phyloP scores from a whole-genome alignment of 306 rosid species.

The Styphnolobium japonicum region DNA sequence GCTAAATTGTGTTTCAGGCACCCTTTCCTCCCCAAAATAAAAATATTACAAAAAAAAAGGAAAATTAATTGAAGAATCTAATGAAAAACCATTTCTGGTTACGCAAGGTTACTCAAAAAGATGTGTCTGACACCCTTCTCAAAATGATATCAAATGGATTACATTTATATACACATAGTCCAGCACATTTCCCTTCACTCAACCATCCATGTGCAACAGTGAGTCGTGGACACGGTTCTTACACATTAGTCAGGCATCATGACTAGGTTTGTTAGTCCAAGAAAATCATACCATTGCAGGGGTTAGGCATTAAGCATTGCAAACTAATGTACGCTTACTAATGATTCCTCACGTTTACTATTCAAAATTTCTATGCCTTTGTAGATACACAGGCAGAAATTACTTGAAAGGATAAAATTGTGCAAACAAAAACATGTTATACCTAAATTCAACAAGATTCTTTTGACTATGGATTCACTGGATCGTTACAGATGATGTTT shows the following conservation, averaged over 20 bases:
- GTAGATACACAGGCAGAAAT: slow-evolving; percentile 32
- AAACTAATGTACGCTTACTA: slow-evolving; percentile 1
- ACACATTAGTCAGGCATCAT: background rate
- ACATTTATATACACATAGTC: background rate
- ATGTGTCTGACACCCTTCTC: background rate
- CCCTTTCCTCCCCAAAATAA: too few species aligned
- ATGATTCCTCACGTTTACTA: slow-evolving; percentile 27
- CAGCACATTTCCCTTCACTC: background rate
- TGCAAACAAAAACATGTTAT: slow-evolving; percentile 30
- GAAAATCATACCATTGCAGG: background rate
- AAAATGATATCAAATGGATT: background rate
- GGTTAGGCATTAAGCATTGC: background rate
- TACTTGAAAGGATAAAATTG: slow-evolving; percentile 16
- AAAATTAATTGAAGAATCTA: too few species aligned
- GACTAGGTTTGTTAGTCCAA: background rate
- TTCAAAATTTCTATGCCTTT: slow-evolving; percentile 35
- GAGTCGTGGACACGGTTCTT: background rate
- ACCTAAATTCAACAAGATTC: slow-evolving; percentile 45
- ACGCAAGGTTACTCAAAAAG: background rate
- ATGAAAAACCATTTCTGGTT: background rate
- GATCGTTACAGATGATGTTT: slow-evolving; percentile 28
- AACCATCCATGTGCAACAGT: background rate
- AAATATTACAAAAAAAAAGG: too few species aligned
- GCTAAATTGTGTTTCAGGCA: too few species aligned
- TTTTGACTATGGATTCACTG: slow-evolving; percentile 37